These are phyloP conservation scores for Penicillium sp. DNA, from an alignment of 2,329 filamentous ascomycete genomes.

Conservation along the genomic window DNA sequence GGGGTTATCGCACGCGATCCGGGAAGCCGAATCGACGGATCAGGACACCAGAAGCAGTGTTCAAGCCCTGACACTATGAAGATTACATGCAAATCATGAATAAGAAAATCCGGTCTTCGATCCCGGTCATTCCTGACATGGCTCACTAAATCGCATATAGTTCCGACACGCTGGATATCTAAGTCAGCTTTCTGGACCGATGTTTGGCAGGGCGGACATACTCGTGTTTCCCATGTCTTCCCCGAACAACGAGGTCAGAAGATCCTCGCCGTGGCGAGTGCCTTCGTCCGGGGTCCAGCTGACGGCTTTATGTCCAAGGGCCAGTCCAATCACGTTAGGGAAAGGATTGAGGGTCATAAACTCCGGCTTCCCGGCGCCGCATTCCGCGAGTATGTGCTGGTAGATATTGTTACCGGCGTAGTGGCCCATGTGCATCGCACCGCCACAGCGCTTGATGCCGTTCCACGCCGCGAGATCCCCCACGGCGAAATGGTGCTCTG, in stretches of 20 bases:
- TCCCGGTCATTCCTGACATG: constrained; percentile 16
- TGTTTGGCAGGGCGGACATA: constrained; percentile 41
- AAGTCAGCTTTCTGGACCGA: constrained; percentile 3
- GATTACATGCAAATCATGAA: background rate
- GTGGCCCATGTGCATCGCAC: constrained; percentile 71
- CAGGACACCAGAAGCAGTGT: background rate
- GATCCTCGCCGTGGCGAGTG: constrained; percentile 60
- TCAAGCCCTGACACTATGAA: too few species aligned
- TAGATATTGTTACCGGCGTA: constrained; percentile 66
- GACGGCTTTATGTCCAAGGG: constrained; percentile 68
- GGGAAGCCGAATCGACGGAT: background rate
- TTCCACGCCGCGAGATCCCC: constrained; percentile 71
- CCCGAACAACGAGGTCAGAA: constrained; percentile 64
- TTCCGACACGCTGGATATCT: constrained; percentile 53
- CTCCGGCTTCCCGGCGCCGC: constrained; percentile 41
- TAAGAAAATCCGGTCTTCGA: background rate
- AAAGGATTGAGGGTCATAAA: constrained; percentile 55
- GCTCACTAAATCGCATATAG: constrained; percentile 50
- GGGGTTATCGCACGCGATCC: too few species aligned
- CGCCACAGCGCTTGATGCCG: constrained; percentile 76
- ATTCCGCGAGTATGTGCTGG: constrained; percentile 55
- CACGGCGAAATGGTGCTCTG: constrained; percentile 62
- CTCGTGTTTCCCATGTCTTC: constrained; percentile 65
- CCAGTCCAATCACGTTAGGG: constrained; percentile 67
- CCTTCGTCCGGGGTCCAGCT: constrained; percentile 60